Conservation (phyloP, 768 basidiomycete genomes). For the Tylopilus plumbeoviolaceoides region DNA sequence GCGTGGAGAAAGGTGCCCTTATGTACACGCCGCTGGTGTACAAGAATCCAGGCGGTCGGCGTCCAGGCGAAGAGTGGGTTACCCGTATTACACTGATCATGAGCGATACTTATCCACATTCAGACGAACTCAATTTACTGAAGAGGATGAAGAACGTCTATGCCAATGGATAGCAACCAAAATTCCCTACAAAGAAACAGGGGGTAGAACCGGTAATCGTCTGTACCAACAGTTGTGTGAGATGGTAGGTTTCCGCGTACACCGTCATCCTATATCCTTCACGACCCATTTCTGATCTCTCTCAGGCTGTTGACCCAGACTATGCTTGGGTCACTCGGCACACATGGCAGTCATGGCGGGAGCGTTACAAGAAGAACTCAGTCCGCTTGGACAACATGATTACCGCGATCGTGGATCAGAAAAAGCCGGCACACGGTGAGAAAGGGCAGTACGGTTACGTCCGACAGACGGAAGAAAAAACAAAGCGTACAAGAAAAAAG, state of each 20-base stretch:
- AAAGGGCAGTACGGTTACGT: constrained; percentile 84
- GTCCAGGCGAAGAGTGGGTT: constrained; percentile 76
- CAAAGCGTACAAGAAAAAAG: constrained; percentile 52
- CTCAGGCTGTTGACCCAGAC: constrained; percentile 61
- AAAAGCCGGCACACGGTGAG: constrained; percentile 63
- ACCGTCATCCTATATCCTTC: too few species aligned
- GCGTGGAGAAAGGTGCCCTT: constrained; percentile 63
- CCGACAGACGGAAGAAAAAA: constrained; percentile 67
- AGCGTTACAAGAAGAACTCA: constrained; percentile 83
- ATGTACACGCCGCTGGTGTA: constrained; percentile 73
- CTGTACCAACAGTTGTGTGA: constrained; percentile 80
- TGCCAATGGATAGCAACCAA: constrained; percentile 79
- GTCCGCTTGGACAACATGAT: constrained; percentile 63
- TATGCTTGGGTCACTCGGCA: constrained; percentile 78
- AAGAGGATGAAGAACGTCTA: constrained; percentile 70
- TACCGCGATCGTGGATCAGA: constrained; percentile 61
- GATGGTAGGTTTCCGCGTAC: constrained; percentile 40
- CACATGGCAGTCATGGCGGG: constrained; percentile 89
- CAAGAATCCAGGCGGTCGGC: constrained; percentile 79
- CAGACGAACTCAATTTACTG: constrained; percentile 76
- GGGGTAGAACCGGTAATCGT: constrained; percentile 77
- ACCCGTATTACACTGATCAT: background rate
- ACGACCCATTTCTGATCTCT: background rate
- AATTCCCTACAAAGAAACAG: constrained; percentile 80
- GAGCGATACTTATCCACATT: background rate